Percentiles rank a stretch among this genome's conserved stretches.
Evolutionary conservation across 331 rosid species (phyloP).

Genomic region (Rosa hybrid): DNA sequence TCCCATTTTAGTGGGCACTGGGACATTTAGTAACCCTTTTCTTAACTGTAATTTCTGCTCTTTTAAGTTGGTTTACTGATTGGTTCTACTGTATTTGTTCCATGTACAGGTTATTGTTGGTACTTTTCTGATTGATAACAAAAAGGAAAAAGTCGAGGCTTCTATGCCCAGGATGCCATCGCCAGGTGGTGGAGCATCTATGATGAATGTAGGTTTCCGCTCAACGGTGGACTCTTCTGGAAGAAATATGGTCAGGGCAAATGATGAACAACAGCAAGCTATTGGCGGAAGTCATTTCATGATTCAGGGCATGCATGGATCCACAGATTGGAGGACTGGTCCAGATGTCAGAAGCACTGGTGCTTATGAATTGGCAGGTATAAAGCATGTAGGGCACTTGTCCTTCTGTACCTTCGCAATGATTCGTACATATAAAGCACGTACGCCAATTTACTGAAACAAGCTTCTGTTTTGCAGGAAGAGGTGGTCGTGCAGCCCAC

Average conservation of each 20-base stretch:
- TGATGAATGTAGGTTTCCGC: conserved; percentile 60
- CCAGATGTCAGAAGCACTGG: conserved; percentile 53
- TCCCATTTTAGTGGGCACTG: neutral
- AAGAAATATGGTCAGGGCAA: conserved; percentile 60
- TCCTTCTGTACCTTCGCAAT: neutral
- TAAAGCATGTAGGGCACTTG: neutral
- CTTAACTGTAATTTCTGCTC: neutral
- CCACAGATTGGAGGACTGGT: conserved; percentile 74
- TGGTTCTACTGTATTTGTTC: conserved; percentile 11
- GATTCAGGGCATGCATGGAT: conserved; percentile 70
- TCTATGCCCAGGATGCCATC: conserved; percentile 69
- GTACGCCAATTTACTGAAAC: neutral
- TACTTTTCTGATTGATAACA: conserved; percentile 66
- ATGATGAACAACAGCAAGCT: conserved; percentile 71
- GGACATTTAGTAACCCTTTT: neutral
- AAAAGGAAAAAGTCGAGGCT: conserved; percentile 75
- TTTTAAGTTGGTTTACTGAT: neutral
- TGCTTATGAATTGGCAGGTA: conserved; percentile 76
- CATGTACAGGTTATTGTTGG: conserved; percentile 78
- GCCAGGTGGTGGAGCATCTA: conserved; percentile 53
- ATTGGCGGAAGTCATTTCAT: conserved; percentile 75
- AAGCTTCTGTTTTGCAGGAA: conserved; percentile 46
- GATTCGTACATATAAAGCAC: neutral
- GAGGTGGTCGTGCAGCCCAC: conserved; percentile 54
- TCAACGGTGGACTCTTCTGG: conserved; percentile 58